phyloP scores from a whole-genome alignment of 2,329 filamentous ascomycete genomes.

The Dothideomycetes sp. region DNA sequence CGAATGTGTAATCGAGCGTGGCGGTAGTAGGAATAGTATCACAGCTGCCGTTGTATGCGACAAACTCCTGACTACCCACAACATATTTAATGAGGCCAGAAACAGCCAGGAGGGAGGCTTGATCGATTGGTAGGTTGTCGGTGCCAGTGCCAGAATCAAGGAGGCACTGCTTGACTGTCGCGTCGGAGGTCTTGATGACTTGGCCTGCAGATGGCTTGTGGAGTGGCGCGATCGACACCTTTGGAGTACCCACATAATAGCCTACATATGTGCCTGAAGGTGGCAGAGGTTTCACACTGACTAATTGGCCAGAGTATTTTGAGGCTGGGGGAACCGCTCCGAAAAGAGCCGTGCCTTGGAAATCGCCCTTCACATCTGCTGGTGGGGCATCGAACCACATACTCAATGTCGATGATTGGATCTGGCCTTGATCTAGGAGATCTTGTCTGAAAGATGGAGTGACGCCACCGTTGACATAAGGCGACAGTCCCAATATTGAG shows the following conservation, averaged over 20 bases:
- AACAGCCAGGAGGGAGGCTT: conserved; percentile 1
- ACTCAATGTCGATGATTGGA: conserved; percentile 19
- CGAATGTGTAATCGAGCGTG: conserved; percentile 18
- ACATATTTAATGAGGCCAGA: conserved; percentile 5
- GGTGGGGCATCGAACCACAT: conserved; percentile 25
- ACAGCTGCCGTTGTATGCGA: conserved; percentile 16
- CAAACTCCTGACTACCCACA: conserved; percentile 11
- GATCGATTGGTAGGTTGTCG: conserved; percentile 16
- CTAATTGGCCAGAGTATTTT: conserved; percentile 23
- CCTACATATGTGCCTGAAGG: conserved; percentile 4
- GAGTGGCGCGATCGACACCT: background rate
- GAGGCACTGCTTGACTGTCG: conserved; percentile 14
- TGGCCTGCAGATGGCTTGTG: background rate
- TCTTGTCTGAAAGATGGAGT: conserved; percentile 23
- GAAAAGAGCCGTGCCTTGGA: conserved; percentile 21
- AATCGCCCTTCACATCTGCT: conserved; percentile 13
- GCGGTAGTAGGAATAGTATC: conserved; percentile 16
- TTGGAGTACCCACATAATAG: conserved; percentile 5
- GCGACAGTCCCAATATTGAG: conserved; percentile 21
- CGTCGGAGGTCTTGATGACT: conserved; percentile 2
- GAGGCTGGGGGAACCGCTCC: conserved; percentile 22
- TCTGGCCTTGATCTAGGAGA: conserved; percentile 18
- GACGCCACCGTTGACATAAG: conserved; percentile 14
- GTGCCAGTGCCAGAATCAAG: conserved; percentile 21
- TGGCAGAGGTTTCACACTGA: conserved; percentile 17